Evolutionary conservation across 768 basidiomycete genomes (phyloP), one percentile per base, ranked within the genome.

Genomic region (Mycena metata): DNA sequence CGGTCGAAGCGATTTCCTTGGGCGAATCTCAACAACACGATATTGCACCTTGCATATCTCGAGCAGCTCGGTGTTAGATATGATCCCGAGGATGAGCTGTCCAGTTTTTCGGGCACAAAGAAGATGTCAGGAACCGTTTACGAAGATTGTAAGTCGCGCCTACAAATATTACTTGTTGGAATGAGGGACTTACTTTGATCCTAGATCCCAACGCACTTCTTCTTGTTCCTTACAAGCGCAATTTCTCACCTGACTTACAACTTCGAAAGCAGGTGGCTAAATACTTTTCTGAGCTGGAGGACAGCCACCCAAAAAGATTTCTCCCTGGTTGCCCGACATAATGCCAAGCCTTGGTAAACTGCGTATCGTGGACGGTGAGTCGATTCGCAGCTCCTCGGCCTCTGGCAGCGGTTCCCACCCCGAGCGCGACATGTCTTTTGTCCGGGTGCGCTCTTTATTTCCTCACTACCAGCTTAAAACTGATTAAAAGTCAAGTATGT

Each of bases 31-130:
- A 69, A 65, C 47, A 65, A 65, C 0, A 50, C 26, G n/a, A 11
- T 65, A 9, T 26, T 62, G 1, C 60, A 79, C 24, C 64, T 56
- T 39, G 72, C 78, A 0, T 78, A 78, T 42, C 56, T 83, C 1
- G 64, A 67, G 17, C 73, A 78, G 41, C 65, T 82, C 30, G 57
- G 69, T 15, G 49, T 64, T 7, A 57, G 54, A 8, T 82, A 78
- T 67, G 59, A 77, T 52, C 62, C 81, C 0, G 54, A 67, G 6
- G 71, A 75, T 0, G 70, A 72, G 39, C 60, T 77, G 19, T 56
- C 49, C 12, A 23, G 16, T 24, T n/a, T 36, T 45, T 41, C 23
- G n/a, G 26, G 30, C 17, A 33, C 23, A 4, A 49, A 19, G 23
- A 30, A 60, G 35, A 6, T 21, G 3, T 42, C 23, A 26, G 71